Evolutionary conservation across 1,139 yeast species (phyloP), one percentile per base, ranked within the genome.

Genomic region (Magnusiomyces fungicola): DNA sequence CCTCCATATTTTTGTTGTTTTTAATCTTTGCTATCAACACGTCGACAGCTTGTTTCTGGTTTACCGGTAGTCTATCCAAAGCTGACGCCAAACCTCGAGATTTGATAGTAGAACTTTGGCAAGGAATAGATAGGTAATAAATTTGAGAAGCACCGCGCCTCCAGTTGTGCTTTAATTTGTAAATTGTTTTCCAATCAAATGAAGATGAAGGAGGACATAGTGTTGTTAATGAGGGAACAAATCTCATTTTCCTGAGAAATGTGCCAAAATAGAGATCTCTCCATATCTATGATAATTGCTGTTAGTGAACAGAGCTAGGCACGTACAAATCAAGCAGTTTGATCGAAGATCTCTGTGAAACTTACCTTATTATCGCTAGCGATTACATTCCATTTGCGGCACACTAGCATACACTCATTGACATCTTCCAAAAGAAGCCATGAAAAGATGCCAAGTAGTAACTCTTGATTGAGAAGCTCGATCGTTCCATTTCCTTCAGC

Each of bases 131-230:
- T 1, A 39, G 27, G 19, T 45, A 48, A 18, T 39, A 44, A 16
- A 51, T 43, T 1, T 32, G 29, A 29, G 50, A 51, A 19, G 21
- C 19, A 3, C 54, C 54, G 5, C 46, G 47, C 12, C 44, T 45
- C 54, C 54, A 51, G 45, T 51, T 51, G 42, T 34, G 46, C 21
- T 51, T 43, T 5, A 46, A 44, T 32, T 43, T 46, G 32, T 43
- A 51, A 24, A 41, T 21, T 9, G 45, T 45, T 27, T 49, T 51
- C 54, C 54, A 51, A 27, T 51, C 50, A 22, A 45, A 21, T 10
- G 36, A n/a, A 42, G 47, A n/a, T 43, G 33, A 23, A 32, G 41
- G 18, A 12, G 24, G 29, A 36, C 29, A 21, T 12, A 36, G 18
- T 14, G n/a, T 14, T 7, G 34, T 6, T 6, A 34, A 10, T 5